Base-by-base conservation (phyloP, 345 rosid genomes). In the Erucastrum elatum region DNA sequence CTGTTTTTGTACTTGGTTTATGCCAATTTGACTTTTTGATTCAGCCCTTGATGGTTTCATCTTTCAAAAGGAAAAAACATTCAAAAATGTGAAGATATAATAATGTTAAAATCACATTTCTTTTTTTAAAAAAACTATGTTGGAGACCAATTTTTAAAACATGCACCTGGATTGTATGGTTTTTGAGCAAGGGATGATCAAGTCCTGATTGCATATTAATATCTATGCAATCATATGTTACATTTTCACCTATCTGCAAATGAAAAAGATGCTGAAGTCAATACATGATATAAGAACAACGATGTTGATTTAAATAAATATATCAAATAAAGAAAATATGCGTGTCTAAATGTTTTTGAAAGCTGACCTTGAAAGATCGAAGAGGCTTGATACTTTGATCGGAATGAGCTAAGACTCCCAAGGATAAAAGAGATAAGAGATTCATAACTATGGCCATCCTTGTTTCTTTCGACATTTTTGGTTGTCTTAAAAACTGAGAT, bases 121-220 rank as follows among this genome's bases (percentile, higher is more conserved):
- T 11, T 11, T 44, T 29, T 29, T 29, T 11, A 44, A 9, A 39
- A 2, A 9, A 9, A 51, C 16, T 53, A 53, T 15, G 29, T 53
- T 2, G 16, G 27, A 21, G 9, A 69, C 37, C 1, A 27, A 37
- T 8, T 26, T 71, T 26, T n/a, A 1, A 60, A 8, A 60, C 3
- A 15, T 27, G 59, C 15, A 73, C 70, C 77, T 75, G 56, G 12
- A 75, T 56, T 51, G 2, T 55, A 35, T 75, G 66, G 33, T 15
- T 75, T 66, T 35, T 75, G 56, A 75, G 72, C 7, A 30, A 41
- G 2, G 74, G 74, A 15, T 76, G 79, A 58, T 58, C 34, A 68
- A 76, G 74, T 41, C 73, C 46, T 58, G 74, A 73, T 60, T 76
- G 80, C 63, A 44, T 68, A 49, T 66, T 13, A 15, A 75, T 68